phyloP scores from a whole-genome alignment of 495 filamentous ascomycete species.

The Collariella sp. region DNA sequence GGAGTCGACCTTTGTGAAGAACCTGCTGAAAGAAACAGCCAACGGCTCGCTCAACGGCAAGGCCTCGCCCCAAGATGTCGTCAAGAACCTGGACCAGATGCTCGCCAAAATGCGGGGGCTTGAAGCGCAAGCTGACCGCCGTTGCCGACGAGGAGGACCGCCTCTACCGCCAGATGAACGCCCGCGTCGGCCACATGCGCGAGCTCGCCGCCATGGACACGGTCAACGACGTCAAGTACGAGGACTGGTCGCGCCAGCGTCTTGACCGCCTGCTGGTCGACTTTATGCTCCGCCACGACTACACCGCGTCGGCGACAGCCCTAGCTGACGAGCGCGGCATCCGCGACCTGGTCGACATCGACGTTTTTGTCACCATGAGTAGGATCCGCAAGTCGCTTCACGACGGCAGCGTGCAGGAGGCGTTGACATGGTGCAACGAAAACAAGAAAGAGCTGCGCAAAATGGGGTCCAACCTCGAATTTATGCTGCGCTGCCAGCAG shows the following conservation, averaged over 20 bases:
- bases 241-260: slow-evolving; percentile 73
- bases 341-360: slow-evolving; percentile 73
- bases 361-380: slow-evolving; percentile 77
- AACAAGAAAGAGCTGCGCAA: slow-evolving; percentile 82
- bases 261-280: slow-evolving; percentile 83
- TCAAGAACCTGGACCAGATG: slow-evolving; percentile 74
- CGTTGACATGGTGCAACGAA: slow-evolving; percentile 81
- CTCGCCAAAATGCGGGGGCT: slow-evolving; percentile 68
- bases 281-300: slow-evolving; percentile 78
- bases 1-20: slow-evolving; percentile 61
- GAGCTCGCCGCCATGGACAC: slow-evolving; percentile 71
- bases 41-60: slow-evolving; percentile 54
- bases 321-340: slow-evolving; percentile 61
- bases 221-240: slow-evolving; percentile 87
- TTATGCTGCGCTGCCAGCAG: slow-evolving; percentile 89
- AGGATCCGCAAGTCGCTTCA: slow-evolving; percentile 63
- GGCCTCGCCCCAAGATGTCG: slow-evolving; percentile 55
- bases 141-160: slow-evolving; percentile 69
- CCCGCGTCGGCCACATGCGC: slow-evolving; percentile 70
- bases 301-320: slow-evolving; percentile 63
- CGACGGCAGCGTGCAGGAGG: slow-evolving; percentile 63
- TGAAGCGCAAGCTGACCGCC: slow-evolving; percentile 77
- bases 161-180: slow-evolving; percentile 62
- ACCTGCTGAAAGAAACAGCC: slow-evolving; percentile 59
- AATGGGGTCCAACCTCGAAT: slow-evolving; percentile 81